Percentiles rank a stretch among this genome's conserved stretches.
These are phyloP conservation scores for Rhynchospora pubera DNA, from an alignment of 176 grass and related monocot genomes.

Conservation along the genomic window DNA sequence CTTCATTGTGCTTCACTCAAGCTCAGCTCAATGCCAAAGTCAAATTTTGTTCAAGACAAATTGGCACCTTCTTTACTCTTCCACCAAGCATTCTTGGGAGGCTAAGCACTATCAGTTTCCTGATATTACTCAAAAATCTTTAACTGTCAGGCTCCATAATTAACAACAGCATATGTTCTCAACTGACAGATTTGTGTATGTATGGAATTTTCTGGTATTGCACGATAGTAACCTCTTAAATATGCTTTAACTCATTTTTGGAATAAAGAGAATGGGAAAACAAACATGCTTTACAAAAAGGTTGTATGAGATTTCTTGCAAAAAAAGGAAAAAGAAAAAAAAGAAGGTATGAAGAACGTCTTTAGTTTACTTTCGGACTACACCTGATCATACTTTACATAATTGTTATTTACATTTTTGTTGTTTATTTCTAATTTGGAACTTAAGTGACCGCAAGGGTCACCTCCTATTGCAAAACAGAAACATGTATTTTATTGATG, in stretches of 20 bases:
- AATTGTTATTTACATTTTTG: not conserved
- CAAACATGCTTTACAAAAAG: not conserved
- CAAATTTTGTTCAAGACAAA: not conserved
- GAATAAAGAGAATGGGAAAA: not conserved
- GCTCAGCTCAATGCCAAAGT: too few species aligned
- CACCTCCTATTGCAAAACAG: too few species aligned
- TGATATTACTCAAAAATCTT: not conserved
- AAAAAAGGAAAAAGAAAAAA: not conserved
- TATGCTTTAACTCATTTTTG: not conserved
- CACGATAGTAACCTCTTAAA: not conserved
- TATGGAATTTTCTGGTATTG: not conserved
- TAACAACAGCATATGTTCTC: not conserved
- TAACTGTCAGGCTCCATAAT: not conserved
- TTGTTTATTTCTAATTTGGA: too few species aligned
- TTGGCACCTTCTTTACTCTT: not conserved
- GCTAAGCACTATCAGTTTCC: constrained; percentile 4
- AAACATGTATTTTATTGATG: not conserved
- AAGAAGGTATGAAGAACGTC: not conserved
- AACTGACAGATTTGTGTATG: not conserved
- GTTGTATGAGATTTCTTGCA: not conserved
- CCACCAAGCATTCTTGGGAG: constrained; percentile 5
- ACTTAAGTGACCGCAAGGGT: too few species aligned
- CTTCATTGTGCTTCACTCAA: too few species aligned
- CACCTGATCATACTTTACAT: not conserved
- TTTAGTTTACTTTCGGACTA: not conserved